phyloP scores from a whole-genome alignment of 495 filamentous ascomycete genomes.

The Aspergillus sparsus region DNA sequence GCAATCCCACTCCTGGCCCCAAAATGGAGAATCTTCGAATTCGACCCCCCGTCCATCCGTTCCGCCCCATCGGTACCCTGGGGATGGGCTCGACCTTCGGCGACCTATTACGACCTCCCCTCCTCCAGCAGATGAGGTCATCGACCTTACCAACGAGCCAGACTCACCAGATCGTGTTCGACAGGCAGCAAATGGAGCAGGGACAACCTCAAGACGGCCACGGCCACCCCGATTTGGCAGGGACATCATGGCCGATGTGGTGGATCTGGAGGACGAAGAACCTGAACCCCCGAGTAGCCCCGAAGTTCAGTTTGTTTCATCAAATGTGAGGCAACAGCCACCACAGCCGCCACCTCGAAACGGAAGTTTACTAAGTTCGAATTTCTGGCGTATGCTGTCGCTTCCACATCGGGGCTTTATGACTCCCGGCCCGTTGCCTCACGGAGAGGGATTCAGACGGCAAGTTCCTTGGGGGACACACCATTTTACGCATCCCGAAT shows the following conservation, averaged over 20 bases:
- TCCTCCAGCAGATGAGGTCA: constrained; percentile 41
- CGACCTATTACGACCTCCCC: constrained; percentile 42
- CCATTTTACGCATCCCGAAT: constrained; percentile 10
- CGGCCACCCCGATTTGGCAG: constrained; percentile 37
- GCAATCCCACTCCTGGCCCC: background rate
- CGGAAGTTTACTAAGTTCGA: background rate
- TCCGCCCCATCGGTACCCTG: constrained; percentile 39
- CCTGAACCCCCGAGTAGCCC: constrained; percentile 35
- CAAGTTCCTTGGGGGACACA: constrained; percentile 19
- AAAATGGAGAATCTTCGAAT: constrained; percentile 24
- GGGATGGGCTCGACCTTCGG: constrained; percentile 54
- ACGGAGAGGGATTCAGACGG: constrained; percentile 18
- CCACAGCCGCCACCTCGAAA: constrained; percentile 9
- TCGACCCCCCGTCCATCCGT: constrained; percentile 20
- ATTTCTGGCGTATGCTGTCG: constrained; percentile 13
- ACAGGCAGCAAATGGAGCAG: constrained; percentile 8
- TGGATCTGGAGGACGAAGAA: constrained; percentile 37
- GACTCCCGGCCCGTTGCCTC: background rate
- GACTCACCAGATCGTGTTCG: constrained; percentile 36
- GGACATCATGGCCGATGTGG: constrained; percentile 37
- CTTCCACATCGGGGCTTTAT: background rate
- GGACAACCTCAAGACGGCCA: constrained; percentile 15
- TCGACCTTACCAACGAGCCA: constrained; percentile 57
- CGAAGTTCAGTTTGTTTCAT: constrained; percentile 43
- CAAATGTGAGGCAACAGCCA: constrained; percentile 25